These are phyloP conservation scores for Podospora conica DNA, from an alignment of 495 filamentous ascomycete genomes.

Conservation along the genomic window DNA sequence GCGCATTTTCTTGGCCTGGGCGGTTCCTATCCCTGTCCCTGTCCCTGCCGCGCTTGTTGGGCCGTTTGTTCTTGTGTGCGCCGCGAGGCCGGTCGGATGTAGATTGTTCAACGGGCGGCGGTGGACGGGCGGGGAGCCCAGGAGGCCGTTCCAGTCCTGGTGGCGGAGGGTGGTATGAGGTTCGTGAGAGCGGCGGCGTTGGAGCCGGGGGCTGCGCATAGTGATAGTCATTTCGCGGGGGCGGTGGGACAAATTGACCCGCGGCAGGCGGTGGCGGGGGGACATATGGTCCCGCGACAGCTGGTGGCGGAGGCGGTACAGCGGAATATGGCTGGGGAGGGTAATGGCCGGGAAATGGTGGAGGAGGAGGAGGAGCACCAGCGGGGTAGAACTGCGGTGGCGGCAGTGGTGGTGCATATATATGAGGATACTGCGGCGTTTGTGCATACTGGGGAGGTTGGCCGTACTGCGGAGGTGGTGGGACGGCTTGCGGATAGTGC, in stretches of 20 bases:
- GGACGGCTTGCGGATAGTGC: constrained; percentile 8
- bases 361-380: constrained; percentile 16
- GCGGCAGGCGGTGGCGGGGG: constrained; percentile 15
- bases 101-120: constrained; percentile 9
- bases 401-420: constrained; percentile 23
- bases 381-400: constrained; percentile 27
- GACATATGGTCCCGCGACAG: constrained; percentile 25
- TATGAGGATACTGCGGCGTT: constrained; percentile 21
- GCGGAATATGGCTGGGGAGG: constrained; percentile 12
- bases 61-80: constrained; percentile 18
- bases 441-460: constrained; percentile 21
- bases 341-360: constrained; percentile 17
- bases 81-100: constrained; percentile 5
- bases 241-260: constrained; percentile 14
- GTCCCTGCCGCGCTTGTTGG: constrained; percentile 10
- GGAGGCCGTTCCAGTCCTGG: constrained; percentile 18
- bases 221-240: neutral
- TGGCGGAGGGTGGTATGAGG: constrained; percentile 10
- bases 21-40: constrained; percentile 14
- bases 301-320: constrained; percentile 18
- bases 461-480: constrained; percentile 18
- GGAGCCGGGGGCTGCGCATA: neutral
- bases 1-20: neutral
- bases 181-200: neutral
- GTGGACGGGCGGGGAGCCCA: constrained; percentile 16